These are phyloP conservation scores for Pilaira anomala DNA, from an alignment of 192 early-diverging fungal genomes.

Conservation along the genomic window DNA sequence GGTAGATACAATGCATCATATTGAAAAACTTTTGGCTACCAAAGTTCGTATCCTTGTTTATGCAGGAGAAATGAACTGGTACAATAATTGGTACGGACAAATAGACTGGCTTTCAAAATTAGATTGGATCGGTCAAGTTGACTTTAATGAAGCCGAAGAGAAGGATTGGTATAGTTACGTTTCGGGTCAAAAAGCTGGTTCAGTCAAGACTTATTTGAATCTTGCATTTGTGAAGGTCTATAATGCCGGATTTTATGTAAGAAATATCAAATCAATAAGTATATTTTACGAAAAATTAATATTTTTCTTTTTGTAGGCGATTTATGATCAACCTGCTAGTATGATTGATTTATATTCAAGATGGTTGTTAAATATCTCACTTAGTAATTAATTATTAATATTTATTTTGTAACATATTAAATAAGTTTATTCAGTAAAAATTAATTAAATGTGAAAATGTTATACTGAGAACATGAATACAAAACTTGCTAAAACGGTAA, in stretches of 20 bases:
- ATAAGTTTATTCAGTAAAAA: too few relatives aligned
- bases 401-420: too few relatives aligned
- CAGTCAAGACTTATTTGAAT: conserved; percentile 1
- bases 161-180: neutral
- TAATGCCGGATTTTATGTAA: conserved; percentile 21
- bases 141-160: conserved; percentile 3
- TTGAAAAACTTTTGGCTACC: conserved; percentile 59
- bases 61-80: conserved; percentile 48
- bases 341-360: conserved; percentile 11
- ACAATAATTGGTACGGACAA: conserved; percentile 62
- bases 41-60: conserved; percentile 85
- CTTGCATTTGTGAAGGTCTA: conserved; percentile 9
- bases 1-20: conserved; percentile 21
- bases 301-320: neutral
- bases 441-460: too few relatives aligned
- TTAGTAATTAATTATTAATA: neutral
- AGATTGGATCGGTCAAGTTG: conserved; percentile 12
- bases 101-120: conserved; percentile 72
- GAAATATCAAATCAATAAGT: neutral
- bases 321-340: conserved; percentile 21
- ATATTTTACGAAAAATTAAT: neutral
- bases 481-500: too few relatives aligned
- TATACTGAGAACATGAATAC: too few relatives aligned
- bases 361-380: neutral
- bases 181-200: conserved; percentile 5